phyloP scores from a whole-genome alignment of 495 filamentous ascomycete species.

The Xylaria bambusicola region DNA sequence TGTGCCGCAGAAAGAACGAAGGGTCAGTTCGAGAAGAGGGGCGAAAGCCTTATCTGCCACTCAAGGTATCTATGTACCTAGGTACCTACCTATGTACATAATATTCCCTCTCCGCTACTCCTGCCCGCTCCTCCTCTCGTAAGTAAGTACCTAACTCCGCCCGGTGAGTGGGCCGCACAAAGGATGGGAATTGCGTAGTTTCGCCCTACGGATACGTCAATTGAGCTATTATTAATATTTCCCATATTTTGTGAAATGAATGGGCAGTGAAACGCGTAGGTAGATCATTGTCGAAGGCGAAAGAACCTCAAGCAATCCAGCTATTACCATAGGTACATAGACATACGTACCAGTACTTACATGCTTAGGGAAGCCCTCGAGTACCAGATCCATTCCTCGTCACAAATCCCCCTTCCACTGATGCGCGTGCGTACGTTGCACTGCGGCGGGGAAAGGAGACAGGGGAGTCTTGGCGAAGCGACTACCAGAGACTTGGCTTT shows the following conservation, averaged over 20 bases:
- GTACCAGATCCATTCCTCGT: neutral
- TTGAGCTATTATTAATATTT: no score
- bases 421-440: constrained; percentile 14
- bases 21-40: neutral
- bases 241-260: no score
- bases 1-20: neutral
- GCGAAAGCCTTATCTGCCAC: neutral
- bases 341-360: no score
- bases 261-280: no score
- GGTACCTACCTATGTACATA: neutral
- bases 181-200: no score
- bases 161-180: no score
- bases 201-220: no score
- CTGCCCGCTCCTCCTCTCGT: neutral
- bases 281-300: no score
- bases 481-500: constrained; percentile 18
- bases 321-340: no score
- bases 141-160: no score
- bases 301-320: no score
- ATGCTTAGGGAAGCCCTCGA: no score
- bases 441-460: constrained; percentile 6
- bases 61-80: neutral
- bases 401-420: constrained; percentile 7
- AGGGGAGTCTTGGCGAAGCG: constrained; percentile 8
- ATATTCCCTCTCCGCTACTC: neutral